Percentiles rank a stretch among this genome's conserved stretches.
Evolutionary conservation across 139 green algal species (phyloP).

Genomic region (Auxenochlorella protothecoides): DNA sequence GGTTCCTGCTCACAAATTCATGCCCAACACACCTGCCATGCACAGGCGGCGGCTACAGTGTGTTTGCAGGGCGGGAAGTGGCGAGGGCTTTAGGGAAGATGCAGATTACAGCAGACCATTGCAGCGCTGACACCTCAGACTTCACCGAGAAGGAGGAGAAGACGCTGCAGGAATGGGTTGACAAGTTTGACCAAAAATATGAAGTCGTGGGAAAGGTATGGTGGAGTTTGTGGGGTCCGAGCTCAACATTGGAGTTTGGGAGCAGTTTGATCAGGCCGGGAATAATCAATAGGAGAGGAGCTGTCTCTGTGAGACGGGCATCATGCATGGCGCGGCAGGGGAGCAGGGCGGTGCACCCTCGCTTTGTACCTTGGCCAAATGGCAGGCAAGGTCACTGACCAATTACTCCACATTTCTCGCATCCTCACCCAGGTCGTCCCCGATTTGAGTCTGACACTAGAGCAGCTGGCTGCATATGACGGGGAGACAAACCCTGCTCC

Average conservation of each 20-base stretch:
- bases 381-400: background rate
- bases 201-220: slow-evolving; percentile 22
- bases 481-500: slow-evolving; percentile 42
- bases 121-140: slow-evolving; percentile 24
- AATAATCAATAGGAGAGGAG: no score
- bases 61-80: slow-evolving; percentile 53
- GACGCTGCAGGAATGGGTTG: slow-evolving; percentile 25
- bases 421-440: slow-evolving; percentile 44
- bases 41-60: slow-evolving; percentile 23
- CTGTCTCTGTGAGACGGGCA: no score
- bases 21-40: no score
- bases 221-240: no score
- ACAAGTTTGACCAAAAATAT: slow-evolving; percentile 31
- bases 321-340: no score
- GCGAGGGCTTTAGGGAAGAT: slow-evolving; percentile 49
- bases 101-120: slow-evolving; percentile 18
- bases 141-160: slow-evolving; percentile 29
- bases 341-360: no score
- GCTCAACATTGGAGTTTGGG: no score
- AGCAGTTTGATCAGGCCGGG: no score
- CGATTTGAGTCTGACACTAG: slow-evolving; percentile 26
- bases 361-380: no score
- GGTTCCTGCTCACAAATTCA: background rate
- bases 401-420: background rate
- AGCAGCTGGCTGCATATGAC: slow-evolving; percentile 52